Evolutionary conservation across 2,329 filamentous ascomycete species (phyloP).

Genomic region (Uncinocarpus reesii): DNA sequence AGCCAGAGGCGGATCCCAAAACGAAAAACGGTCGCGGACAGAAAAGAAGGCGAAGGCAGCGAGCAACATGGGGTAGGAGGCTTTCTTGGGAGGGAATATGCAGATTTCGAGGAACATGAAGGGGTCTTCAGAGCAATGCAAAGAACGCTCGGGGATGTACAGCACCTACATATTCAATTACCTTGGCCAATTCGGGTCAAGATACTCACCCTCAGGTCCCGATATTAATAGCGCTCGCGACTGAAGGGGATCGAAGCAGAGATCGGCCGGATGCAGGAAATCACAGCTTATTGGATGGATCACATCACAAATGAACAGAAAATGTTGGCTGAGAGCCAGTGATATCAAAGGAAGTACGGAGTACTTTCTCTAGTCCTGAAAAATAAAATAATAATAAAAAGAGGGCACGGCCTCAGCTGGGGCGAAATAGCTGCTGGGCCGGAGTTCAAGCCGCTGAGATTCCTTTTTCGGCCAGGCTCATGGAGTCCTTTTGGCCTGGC

Average conservation of each 20-base stretch:
- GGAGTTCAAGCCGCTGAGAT: constrained; percentile 1
- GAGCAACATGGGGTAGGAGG: background rate
- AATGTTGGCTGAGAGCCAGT: constrained; percentile 15
- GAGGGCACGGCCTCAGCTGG: background rate
- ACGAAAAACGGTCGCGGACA: background rate
- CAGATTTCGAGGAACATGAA: constrained; percentile 7
- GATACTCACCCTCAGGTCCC: background rate
- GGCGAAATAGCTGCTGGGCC: constrained; percentile 6
- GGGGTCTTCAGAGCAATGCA: constrained; percentile 7
- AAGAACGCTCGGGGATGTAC: constrained; percentile 8
- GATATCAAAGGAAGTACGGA: constrained; percentile 17
- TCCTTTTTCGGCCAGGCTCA: background rate
- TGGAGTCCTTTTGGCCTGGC: background rate
- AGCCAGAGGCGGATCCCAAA: background rate
- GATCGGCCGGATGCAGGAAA: constrained; percentile 22
- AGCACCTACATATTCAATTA: constrained; percentile 11
- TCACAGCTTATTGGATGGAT: constrained; percentile 23
- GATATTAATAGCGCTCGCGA: constrained; percentile 6
- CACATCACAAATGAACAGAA: constrained; percentile 22
- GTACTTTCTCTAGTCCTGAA: constrained; percentile 10
- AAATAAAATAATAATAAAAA: constrained; percentile 8
- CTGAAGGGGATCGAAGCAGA: constrained; percentile 11
- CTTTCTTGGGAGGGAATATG: background rate
- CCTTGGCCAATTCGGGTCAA: constrained; percentile 2
- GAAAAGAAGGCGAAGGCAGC: background rate